Conservation (phyloP, 805 yeast species). For the Maudiozyma saulgeensis region DNA sequence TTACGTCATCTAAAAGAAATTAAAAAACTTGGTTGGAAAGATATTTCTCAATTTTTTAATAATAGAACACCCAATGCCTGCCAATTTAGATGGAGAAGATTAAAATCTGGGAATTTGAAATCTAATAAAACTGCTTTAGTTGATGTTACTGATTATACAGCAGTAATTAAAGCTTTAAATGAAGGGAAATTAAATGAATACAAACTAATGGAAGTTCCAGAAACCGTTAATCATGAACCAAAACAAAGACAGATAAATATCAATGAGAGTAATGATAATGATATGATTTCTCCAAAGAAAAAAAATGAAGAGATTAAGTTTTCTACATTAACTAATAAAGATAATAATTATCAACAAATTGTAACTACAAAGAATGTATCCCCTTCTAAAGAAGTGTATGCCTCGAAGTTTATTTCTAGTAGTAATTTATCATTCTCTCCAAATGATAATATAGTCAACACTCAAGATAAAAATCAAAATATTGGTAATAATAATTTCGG, state of each 20-base stretch:
- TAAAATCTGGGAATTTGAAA: constrained; percentile 38
- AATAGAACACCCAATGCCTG: constrained; percentile 84
- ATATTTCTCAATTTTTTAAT: constrained; percentile 66
- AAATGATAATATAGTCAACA: background rate
- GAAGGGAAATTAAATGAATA: constrained; percentile 1
- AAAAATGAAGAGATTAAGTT: background rate
- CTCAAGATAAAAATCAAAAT: background rate
- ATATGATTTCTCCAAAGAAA: background rate
- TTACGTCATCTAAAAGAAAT: constrained; percentile 71
- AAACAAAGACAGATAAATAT: background rate
- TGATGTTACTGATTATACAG: constrained; percentile 6
- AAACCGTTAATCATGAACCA: background rate
- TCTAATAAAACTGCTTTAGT: constrained; percentile 24
- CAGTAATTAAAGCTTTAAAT: constrained; percentile 1
- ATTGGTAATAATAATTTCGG: background rate
- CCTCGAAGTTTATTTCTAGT: background rate
- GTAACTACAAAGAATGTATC: background rate
- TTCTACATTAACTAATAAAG: background rate
- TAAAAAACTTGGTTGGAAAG: constrained; percentile 83
- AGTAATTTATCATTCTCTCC: background rate
- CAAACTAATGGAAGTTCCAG: background rate
- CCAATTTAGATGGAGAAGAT: constrained; percentile 80
- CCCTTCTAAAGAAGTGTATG: background rate
- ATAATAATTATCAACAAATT: background rate
- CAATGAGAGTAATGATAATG: background rate